Percentiles rank a stretch among this genome's conserved stretches.
Evolutionary conservation across 1,284 basidiomycete genomes (phyloP).

Genomic region (Rhodotorula sp.): DNA sequence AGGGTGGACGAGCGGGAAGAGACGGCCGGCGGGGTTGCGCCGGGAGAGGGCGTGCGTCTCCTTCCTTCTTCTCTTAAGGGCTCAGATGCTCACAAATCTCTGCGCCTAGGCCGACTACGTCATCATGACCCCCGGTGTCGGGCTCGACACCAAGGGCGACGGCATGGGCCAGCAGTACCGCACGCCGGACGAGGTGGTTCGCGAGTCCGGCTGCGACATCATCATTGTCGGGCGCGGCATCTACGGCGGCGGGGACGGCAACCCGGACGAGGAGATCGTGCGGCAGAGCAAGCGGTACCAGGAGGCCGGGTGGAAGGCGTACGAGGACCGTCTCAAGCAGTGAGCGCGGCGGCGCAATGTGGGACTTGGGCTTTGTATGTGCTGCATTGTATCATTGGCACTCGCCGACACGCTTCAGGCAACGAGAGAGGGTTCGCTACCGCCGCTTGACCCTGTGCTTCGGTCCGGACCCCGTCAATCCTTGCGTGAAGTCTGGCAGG

Average conservation of each 20-base stretch:
- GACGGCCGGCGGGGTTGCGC: slow-evolving; percentile 44
- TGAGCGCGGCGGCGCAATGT: not conserved
- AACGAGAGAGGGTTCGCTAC: not conserved
- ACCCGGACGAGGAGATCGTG: slow-evolving; percentile 62
- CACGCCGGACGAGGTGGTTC: slow-evolving; percentile 81
- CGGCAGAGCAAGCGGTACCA: slow-evolving; percentile 80
- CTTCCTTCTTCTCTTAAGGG: not conserved
- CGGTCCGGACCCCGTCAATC: not conserved
- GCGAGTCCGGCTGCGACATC: slow-evolving; percentile 86
- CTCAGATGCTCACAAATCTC: not conserved
- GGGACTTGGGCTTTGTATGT: not conserved
- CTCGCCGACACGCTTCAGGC: not conserved
- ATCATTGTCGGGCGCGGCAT: slow-evolving; percentile 98
- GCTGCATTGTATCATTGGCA: not conserved
- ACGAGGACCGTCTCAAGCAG: slow-evolving; percentile 51
- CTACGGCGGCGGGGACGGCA: slow-evolving; percentile 71
- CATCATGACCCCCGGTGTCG: slow-evolving; percentile 90
- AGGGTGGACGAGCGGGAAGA: slow-evolving; percentile 66
- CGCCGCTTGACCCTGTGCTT: not conserved
- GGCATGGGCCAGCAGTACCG: slow-evolving; percentile 94
- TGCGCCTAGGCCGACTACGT: slow-evolving; percentile 70
- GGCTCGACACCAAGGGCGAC: slow-evolving; percentile 79
- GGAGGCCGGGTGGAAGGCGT: slow-evolving; percentile 88
- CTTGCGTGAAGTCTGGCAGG: not conserved
- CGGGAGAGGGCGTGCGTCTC: slow-evolving; percentile 43